Conservation (phyloP, 179 eudicot species). For the Spergularia azorica region DNA sequence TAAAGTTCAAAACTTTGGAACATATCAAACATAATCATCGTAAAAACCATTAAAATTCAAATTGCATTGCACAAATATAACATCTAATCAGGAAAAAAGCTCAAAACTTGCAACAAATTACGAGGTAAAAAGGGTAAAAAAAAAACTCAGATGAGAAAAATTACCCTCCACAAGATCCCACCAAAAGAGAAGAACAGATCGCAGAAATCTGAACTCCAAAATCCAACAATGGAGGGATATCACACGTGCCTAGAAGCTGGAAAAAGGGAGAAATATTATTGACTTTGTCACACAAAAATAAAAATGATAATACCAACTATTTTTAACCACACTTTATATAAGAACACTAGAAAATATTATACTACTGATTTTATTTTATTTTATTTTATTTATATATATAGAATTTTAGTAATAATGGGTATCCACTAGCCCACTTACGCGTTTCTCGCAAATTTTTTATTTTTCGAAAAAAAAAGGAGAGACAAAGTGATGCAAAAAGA, state of each 20-base stretch:
- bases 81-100: neutral
- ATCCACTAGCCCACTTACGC: conserved; percentile 13
- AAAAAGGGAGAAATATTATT: neutral
- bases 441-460: conserved; percentile 9
- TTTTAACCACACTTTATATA: conserved; percentile 8
- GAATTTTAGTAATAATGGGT: neutral
- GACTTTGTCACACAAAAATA: conserved; percentile 9
- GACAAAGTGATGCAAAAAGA: no score
- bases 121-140: neutral
- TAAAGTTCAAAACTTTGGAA: neutral
- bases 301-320: neutral
- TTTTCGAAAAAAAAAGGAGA: neutral
- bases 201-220: conserved; percentile 17
- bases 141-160: conserved; percentile 20
- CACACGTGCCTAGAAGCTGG: conserved; percentile 4
- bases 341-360: no score
- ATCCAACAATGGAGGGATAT: conserved; percentile 9
- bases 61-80: neutral
- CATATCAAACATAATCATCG: neutral
- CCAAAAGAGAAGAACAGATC: conserved; percentile 16
- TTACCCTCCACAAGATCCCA: conserved; percentile 33
- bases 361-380: no score
- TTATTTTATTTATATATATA: neutral
- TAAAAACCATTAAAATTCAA: neutral
- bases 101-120: neutral